These are phyloP conservation scores for Myochromella boudieri DNA, from an alignment of 768 basidiomycete species.

Conservation along the genomic window DNA sequence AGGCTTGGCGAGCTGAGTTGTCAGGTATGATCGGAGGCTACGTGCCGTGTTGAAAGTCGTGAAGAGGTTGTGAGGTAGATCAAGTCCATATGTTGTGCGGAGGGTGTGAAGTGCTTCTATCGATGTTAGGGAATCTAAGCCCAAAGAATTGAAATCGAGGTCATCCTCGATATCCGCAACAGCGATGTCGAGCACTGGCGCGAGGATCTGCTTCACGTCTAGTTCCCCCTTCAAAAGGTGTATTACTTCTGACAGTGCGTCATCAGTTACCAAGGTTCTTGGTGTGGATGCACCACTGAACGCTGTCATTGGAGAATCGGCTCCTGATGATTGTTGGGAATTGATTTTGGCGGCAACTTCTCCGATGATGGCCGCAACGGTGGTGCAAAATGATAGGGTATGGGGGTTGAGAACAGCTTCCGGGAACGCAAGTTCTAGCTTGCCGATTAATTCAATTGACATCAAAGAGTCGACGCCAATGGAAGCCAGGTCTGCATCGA, in stretches of 20 bases:
- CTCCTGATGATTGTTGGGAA: not conserved
- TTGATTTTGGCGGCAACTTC: constrained; percentile 22
- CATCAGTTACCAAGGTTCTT: constrained; percentile 40
- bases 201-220: constrained; percentile 39
- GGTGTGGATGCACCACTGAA: constrained; percentile 30
- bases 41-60: constrained; percentile 35
- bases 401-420: constrained; percentile 26
- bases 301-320: constrained; percentile 13
- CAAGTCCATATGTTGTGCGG: constrained; percentile 36
- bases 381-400: constrained; percentile 33
- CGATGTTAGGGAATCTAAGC: constrained; percentile 64
- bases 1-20: constrained; percentile 1
- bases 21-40: constrained; percentile 33
- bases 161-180: constrained; percentile 40
- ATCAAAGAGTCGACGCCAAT: constrained; percentile 68
- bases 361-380: constrained; percentile 33
- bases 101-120: constrained; percentile 59
- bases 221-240: constrained; percentile 20
- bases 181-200: constrained; percentile 46
- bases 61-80: constrained; percentile 48
- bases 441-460: constrained; percentile 53
- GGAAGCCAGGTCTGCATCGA: constrained; percentile 43
- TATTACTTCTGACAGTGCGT: constrained; percentile 21
- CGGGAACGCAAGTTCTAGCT: constrained; percentile 36
- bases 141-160: constrained; percentile 46